Conservation (phyloP, 495 filamentous ascomycete genomes). For the Podospora conica region DNA sequence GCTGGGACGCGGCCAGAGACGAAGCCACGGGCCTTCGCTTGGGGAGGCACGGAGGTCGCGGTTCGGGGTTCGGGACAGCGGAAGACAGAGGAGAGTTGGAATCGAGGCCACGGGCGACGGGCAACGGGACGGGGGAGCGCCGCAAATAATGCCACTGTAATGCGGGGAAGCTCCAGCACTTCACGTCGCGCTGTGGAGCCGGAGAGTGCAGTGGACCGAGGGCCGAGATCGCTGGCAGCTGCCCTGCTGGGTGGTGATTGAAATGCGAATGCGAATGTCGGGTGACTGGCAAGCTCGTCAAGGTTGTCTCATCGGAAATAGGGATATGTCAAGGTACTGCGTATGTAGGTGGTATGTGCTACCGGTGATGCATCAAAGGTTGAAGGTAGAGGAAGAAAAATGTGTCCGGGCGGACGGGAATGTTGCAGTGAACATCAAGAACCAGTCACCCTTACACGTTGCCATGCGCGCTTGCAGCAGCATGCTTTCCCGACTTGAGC, state of each 20-base stretch:
- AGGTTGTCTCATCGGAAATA: neutral
- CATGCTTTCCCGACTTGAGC: neutral
- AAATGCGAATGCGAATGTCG: too few species aligned
- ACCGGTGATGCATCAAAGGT: neutral
- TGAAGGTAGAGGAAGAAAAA: neutral
- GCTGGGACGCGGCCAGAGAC: neutral
- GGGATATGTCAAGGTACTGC: neutral
- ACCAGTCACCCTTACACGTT: neutral
- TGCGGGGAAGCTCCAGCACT: neutral
- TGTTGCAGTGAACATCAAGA: neutral
- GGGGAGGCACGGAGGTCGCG: neutral
- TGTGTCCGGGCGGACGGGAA: neutral
- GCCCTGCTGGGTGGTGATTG: neutral
- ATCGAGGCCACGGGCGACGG: neutral
- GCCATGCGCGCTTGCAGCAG: neutral
- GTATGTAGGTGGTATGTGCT: neutral
- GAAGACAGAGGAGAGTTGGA: neutral
- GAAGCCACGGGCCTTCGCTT: neutral
- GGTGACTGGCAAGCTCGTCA: neutral
- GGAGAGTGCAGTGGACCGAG: neutral
- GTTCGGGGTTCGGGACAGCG: neutral
- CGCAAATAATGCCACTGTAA: neutral
- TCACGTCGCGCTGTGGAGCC: neutral
- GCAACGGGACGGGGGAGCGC: neutral
- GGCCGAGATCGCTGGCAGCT: neutral